Evolutionary conservation across 305 asterid genomes (phyloP).

Genomic region (Fraxinus baroniana): DNA sequence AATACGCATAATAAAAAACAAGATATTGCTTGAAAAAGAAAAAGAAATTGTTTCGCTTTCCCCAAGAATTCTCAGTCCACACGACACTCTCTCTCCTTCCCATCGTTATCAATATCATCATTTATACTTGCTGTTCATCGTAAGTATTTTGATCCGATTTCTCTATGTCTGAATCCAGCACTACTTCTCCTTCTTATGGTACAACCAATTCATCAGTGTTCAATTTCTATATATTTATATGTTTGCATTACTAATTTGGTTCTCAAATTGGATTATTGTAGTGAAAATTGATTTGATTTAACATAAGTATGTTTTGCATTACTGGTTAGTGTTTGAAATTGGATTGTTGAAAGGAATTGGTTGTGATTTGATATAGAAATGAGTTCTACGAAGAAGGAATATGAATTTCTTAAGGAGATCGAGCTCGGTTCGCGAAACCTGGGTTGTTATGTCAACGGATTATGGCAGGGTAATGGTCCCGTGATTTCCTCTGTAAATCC

Average conservation of each 20-base stretch:
- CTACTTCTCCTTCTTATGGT: constrained; percentile 60
- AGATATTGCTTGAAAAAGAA: neutral
- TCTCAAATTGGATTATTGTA: neutral
- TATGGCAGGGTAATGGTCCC: constrained; percentile 85
- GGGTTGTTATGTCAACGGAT: constrained; percentile 71
- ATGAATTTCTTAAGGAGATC: constrained; percentile 73
- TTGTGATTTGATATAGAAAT: constrained; percentile 42
- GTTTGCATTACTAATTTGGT: constrained; percentile 1
- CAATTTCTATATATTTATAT: neutral
- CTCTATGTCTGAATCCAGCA: constrained; percentile 55
- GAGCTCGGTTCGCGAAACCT: constrained; percentile 67
- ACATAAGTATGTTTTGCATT: neutral
- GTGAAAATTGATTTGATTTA: neutral
- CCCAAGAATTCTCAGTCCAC: constrained; percentile 26
- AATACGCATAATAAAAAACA: too few species aligned
- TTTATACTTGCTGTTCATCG: constrained; percentile 20
- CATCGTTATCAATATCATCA: constrained; percentile 25
- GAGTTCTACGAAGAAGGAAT: constrained; percentile 70
- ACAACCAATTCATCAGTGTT: constrained; percentile 15
- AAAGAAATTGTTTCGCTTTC: neutral
- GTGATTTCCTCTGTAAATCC: constrained; percentile 67
- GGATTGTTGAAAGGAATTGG: neutral
- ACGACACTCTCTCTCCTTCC: constrained; percentile 39
- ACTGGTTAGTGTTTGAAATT: neutral
- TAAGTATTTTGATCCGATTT: constrained; percentile 27